Evolutionary conservation across 2,329 filamentous ascomycete species (phyloP).

Genomic region (Aspergillus fumigatiaffinis): DNA sequence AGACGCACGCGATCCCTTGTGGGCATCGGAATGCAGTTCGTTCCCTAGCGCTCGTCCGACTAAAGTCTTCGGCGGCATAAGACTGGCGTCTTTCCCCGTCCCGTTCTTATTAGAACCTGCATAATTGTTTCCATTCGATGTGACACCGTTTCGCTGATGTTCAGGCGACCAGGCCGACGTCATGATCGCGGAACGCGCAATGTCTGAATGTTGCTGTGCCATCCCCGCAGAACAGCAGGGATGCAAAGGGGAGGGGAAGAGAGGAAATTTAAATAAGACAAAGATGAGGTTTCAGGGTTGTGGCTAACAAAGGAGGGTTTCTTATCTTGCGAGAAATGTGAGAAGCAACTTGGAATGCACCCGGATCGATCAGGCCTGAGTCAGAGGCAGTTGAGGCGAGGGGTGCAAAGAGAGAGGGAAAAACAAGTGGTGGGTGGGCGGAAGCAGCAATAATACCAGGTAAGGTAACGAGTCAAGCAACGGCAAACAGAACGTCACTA

Average conservation of each 20-base stretch:
- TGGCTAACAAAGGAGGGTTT: background rate
- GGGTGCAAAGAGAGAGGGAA: background rate
- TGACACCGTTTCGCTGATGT: conserved; percentile 18
- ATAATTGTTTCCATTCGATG: conserved; percentile 12
- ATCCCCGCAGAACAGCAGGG: conserved; percentile 26
- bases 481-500: conserved; percentile 6
- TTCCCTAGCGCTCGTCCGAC: conserved; percentile 42
- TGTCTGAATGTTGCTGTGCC: conserved; percentile 44
- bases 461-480: conserved; percentile 16
- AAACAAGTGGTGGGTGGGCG: conserved; percentile 3
- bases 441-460: conserved; percentile 2
- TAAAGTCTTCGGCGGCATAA: conserved; percentile 38
- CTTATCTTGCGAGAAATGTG: background rate
- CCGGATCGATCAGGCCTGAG: background rate
- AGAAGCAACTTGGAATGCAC: background rate
- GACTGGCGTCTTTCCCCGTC: conserved; percentile 27
- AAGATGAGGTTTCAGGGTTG: background rate
- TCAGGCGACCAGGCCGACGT: conserved; percentile 29
- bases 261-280: conserved; percentile 2
- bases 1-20: conserved; percentile 31
- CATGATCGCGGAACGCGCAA: conserved; percentile 51
- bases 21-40: conserved; percentile 37
- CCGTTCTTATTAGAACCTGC: conserved; percentile 7
- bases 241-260: conserved; percentile 11
- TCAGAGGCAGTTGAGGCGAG: background rate